Evolutionary conservation across 2,329 filamentous ascomycete genomes (phyloP), one percentile per base, ranked within the genome.

Genomic region (Rhytidhysteron rufulum): DNA sequence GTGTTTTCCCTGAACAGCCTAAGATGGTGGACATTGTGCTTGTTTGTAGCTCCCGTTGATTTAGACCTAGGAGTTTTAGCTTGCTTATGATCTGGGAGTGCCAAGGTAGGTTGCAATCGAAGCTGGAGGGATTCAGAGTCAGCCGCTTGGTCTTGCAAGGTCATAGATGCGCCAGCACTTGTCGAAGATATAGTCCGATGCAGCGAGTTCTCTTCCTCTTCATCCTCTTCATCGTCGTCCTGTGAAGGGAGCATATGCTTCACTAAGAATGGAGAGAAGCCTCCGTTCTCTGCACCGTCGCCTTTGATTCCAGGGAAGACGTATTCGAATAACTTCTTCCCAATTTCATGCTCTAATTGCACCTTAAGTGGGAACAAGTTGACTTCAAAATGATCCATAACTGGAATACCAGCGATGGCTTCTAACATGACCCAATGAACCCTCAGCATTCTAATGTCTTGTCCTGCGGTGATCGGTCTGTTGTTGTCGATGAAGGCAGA

Each of bases 371-470:
- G 94, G 63, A 94, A 90, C 16, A 98, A 71, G 40, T 90, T 88
- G 40, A 98, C 87, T 64, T 97, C 90, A 57, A 98, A 98, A 55
- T 94, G 86, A 53, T 97, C 91, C 74, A 98, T 88, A 22, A 98
- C 90, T 1, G 91, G 88, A 46, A 98, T 98, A 35, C 93, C 93
- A 27, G 91, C 93, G 63, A 98, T 96, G 6, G 93, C 90, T 68
- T 98, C 93, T 4, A 98, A 77, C 88, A 96, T 96, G 61, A 96
- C 83, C 88, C 94, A 98, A 61, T 95, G 93, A 10, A 99, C 87
- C 24, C 85, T 82, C 37, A 98, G 78, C 85, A 97, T 97, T 57
- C 89, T 88, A 33, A 78, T 77, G 45, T 85, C 81, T 38, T 74
- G 70, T n/a, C 75, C 66, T 33, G 80, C 75, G 22, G 75, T 72